Base-by-base conservation (phyloP, 495 filamentous ascomycete species). In the Penicillium pancosmium region DNA sequence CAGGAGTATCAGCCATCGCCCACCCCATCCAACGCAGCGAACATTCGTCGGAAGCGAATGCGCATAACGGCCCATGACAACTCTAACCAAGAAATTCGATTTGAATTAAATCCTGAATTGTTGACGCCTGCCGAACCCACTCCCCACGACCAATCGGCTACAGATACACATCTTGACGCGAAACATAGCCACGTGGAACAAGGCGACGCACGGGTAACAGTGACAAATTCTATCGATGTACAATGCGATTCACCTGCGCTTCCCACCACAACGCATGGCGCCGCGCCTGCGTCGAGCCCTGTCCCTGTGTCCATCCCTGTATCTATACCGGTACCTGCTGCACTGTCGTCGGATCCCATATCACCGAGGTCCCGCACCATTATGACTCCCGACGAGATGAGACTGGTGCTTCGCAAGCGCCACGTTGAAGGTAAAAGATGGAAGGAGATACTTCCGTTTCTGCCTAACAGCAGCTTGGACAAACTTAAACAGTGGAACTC, bases 121-220 rank as follows among this genome's bases (percentile, higher is more conserved):
- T 49, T 43, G 10, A 4, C 43, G 25, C 33, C 34, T 36, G 31
- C 57, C 25, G 52, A 55, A 8, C 19, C 25, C 11, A 34, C 33
- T 33, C 19, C 50, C 18, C 48, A 49, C 12, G 38, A 36, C 62
- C 52, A 59, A 65, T 65, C 65, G 55, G 58, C 55, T 62, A 57
- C 38, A 18, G 31, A 49, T 31, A 40, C 50, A 52, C 12, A 54
- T 16, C 3, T 23, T 50, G 19, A 52, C 40, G 18, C 33, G 40
- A 36, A 44, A 5, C 38, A 50, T 41, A 33, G 50, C 52, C 51
- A 59, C 52, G 43, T 47, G 77, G 81, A 31, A 81, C 84, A 52
- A 70, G 70, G 16, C 81, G 82, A 57, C 73, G 73, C 12, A 84
- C 81, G 8, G 84, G 84, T 13, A 77, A 67, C 57, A 87, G 56